Conservation (phyloP, 257 asterid genomes). For the Galeopsis tetrahit region DNA sequence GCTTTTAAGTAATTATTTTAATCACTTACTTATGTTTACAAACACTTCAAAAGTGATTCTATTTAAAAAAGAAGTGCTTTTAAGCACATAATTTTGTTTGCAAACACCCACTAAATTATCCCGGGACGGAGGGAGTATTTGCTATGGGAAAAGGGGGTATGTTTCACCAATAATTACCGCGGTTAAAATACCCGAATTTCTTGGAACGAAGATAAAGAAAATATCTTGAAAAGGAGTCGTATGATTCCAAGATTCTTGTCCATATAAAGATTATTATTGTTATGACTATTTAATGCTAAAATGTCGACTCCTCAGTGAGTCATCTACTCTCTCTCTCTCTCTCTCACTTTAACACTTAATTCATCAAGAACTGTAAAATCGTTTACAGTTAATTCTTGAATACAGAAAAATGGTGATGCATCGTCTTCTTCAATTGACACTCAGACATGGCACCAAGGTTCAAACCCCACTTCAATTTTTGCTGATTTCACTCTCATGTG, state of each 20-base stretch:
- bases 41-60: too few relatives aligned
- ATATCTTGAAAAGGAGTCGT: too few relatives aligned
- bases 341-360: not conserved
- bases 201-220: too few relatives aligned
- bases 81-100: too few relatives aligned
- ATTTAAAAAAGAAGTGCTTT: too few relatives aligned
- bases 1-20: too few relatives aligned
- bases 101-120: too few relatives aligned
- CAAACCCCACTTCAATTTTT: constrained; percentile 18
- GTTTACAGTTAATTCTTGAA: not conserved
- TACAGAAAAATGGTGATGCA: constrained; percentile 34
- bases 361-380: not conserved
- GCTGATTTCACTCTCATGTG: not conserved
- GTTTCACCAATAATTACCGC: too few relatives aligned
- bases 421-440: constrained; percentile 57
- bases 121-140: too few relatives aligned
- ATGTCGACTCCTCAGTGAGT: not conserved
- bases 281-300: not conserved
- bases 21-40: too few relatives aligned
- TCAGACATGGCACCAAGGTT: constrained; percentile 58
- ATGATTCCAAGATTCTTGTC: constrained; percentile 7
- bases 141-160: too few relatives aligned
- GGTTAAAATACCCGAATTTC: too few relatives aligned
- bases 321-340: not conserved
- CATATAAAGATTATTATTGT: not conserved